Evolutionary conservation across 1,139 yeast genomes (phyloP).

Genomic region (Taphrina wiesneri): DNA sequence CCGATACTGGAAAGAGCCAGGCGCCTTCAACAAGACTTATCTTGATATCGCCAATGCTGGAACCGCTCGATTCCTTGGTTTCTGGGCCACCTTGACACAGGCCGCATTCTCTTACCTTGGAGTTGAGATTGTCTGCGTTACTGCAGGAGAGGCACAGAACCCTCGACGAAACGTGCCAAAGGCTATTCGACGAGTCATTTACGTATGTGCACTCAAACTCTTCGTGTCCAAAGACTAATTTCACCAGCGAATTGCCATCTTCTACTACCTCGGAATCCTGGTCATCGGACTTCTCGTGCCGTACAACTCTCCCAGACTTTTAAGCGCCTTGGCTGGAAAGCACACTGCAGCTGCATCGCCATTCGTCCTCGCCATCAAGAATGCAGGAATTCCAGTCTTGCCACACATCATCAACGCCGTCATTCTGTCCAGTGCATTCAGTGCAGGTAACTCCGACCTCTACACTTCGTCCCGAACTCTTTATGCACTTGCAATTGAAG

Average conservation of each 20-base stretch:
- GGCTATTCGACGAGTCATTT: slow-evolving; percentile 73
- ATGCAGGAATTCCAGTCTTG: slow-evolving; percentile 63
- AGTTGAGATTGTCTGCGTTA: slow-evolving; percentile 77
- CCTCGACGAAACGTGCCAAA: slow-evolving; percentile 77
- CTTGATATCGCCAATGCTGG: slow-evolving; percentile 6
- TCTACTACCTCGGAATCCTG: slow-evolving; percentile 71
- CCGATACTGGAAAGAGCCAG: slow-evolving; percentile 62
- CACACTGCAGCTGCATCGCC: slow-evolving; percentile 48
- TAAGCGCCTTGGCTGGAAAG: slow-evolving; percentile 56
- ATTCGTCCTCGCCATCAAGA: slow-evolving; percentile 76
- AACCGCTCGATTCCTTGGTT: slow-evolving; percentile 64
- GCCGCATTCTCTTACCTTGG: slow-evolving; percentile 78
- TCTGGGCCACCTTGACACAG: slow-evolving; percentile 62
- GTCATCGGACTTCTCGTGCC: slow-evolving; percentile 68
- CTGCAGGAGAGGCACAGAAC: slow-evolving; percentile 82
- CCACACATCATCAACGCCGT: slow-evolving; percentile 62
- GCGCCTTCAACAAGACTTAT: slow-evolving; percentile 55
- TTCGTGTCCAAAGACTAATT: neutral
- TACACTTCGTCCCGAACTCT: slow-evolving; percentile 79
- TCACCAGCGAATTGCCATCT: slow-evolving; percentile 56
- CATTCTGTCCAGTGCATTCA: slow-evolving; percentile 70
- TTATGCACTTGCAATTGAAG: slow-evolving; percentile 70
- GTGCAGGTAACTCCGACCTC: slow-evolving; percentile 74
- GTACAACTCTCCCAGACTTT: slow-evolving; percentile 24
- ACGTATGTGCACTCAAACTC: slow-evolving; percentile 43